A percentile compares a stretch with the other conserved stretches of the same genome.
Conservation (phyloP, 2,329 filamentous ascomycete species). For the Paraphaeosphaeria minitans region DNA sequence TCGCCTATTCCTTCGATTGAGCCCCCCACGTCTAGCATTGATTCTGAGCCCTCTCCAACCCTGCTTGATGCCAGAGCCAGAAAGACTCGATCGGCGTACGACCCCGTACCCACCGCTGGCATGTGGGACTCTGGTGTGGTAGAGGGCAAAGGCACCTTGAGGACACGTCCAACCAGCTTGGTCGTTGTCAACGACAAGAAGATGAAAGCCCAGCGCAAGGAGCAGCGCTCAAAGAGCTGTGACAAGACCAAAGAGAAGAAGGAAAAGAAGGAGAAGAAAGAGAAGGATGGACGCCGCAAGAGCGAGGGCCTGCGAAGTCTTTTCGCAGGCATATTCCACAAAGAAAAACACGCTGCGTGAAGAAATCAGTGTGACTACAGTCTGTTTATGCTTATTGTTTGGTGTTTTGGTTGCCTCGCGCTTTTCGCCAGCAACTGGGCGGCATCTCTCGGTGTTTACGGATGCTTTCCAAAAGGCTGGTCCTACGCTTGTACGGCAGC, state of each 20-base stretch:
- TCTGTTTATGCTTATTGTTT: background rate
- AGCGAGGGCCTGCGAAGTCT: conserved; percentile 13
- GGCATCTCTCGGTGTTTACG: background rate
- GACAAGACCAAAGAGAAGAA: conserved; percentile 25
- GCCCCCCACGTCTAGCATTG: conserved; percentile 16
- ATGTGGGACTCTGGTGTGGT: conserved; percentile 44
- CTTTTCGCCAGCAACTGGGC: background rate
- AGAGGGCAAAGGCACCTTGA: conserved; percentile 31
- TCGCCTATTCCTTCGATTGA: conserved; percentile 19
- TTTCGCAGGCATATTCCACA: conserved; percentile 14
- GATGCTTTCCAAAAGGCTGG: background rate
- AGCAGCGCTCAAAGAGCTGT: conserved; percentile 33
- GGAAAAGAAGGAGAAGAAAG: conserved; percentile 19
- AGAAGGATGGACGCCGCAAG: conserved; percentile 12
- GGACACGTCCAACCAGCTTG: conserved; percentile 40
- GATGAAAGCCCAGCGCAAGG: conserved; percentile 35
- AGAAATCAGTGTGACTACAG: background rate
- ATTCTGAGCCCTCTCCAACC: conserved; percentile 17
- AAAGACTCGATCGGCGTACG: conserved; percentile 39
- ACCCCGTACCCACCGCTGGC: conserved; percentile 41
- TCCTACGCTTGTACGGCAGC: conserved; percentile 4
- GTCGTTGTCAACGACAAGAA: conserved; percentile 41
- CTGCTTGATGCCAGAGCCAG: conserved; percentile 21
- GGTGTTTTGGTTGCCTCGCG: background rate
- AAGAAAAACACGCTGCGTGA: conserved; percentile 6